Base-by-base conservation (phyloP, 2,329 filamentous ascomycete genomes). In the Aspergillus costaricaensis region DNA sequence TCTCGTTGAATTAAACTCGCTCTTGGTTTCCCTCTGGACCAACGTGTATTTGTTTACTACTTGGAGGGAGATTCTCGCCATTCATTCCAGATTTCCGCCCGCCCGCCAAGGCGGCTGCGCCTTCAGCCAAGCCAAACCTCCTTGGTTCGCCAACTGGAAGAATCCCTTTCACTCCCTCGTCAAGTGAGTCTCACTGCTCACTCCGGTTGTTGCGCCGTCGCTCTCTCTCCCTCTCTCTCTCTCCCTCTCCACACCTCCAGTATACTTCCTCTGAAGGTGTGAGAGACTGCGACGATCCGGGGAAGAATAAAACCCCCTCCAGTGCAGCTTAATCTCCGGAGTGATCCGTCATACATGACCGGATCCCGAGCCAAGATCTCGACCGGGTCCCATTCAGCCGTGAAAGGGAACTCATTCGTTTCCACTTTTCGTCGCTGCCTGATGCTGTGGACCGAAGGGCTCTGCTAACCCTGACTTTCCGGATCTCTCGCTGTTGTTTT, bases 371-470 rank as follows among this genome's bases (percentile, higher is more conserved):
- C 38, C 36, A 21, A 52, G 57, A 62, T 59, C 49, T 52, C 38
- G 30, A 60, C 23, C 25, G 47, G 47, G 47, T 49, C 47, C 47
- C 47, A 27, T 49, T 9, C 32, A 36, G 47, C 14, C 14, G 47
- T 25, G 47, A 25, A 49, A 49, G 52, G 41, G 41, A 44, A 36
- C 32, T 36, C 32, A 36, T 14, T 36, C 32, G 39, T 43, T 55
- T 39, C 19, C 52, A 36, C 44, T 36, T 60, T 55, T 66, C 54
- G 51, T 49, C 59, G 64, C 55, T 69, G 66, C 66, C 66, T 69
- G 62, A 62, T 64, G 47, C 47, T 36, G 25, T 53, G 56, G 49
- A 36, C 36, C 47, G 27, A 39, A 38, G 32, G 27, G 30, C 8
- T n/a, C 36, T 19, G 44, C 19, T 60, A 19, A 50, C 23, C 30